Percentiles rank a stretch among this genome's conserved stretches.
Evolutionary conservation across 2,329 filamentous ascomycete genomes (phyloP).

Genomic region (Hypoxylon sp.): DNA sequence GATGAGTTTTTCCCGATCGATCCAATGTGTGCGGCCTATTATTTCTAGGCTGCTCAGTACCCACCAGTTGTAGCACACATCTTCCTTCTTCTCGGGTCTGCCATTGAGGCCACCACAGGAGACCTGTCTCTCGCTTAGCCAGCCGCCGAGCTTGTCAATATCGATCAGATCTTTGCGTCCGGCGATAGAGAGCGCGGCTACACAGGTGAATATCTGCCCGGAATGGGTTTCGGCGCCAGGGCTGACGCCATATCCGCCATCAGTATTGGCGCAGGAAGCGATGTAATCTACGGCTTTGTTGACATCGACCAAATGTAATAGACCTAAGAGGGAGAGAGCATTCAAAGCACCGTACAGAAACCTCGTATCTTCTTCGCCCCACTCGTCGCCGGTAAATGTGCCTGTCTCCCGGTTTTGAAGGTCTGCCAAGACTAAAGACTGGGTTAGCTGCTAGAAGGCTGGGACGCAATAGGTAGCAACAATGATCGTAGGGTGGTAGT

Average conservation of each 20-base stretch:
- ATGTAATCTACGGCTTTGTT: slow-evolving; percentile 85
- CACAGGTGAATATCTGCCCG: slow-evolving; percentile 95
- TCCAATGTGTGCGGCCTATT: slow-evolving; percentile 91
- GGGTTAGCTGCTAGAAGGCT: slow-evolving; percentile 21
- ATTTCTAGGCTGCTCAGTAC: slow-evolving; percentile 93
- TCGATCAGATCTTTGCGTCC: slow-evolving; percentile 86
- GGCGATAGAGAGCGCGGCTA: slow-evolving; percentile 88
- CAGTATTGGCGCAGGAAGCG: slow-evolving; percentile 88
- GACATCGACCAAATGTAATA: slow-evolving; percentile 82
- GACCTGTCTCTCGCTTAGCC: slow-evolving; percentile 94
- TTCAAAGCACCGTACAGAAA: slow-evolving; percentile 94
- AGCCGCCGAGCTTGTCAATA: slow-evolving; percentile 84
- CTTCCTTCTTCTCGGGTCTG: slow-evolving; percentile 93
- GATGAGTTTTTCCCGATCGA: slow-evolving; percentile 84
- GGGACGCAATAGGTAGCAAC: slow-evolving; percentile 39
- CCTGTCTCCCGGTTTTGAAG: slow-evolving; percentile 87
- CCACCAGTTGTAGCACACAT: slow-evolving; percentile 99
- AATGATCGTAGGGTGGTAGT: slow-evolving; percentile 38
- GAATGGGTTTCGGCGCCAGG: slow-evolving; percentile 95
- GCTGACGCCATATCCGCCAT: slow-evolving; percentile 91
- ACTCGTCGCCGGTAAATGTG: slow-evolving; percentile 93
- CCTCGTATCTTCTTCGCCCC: slow-evolving; percentile 95
- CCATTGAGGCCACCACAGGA: slow-evolving; percentile 92
- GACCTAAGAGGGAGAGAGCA: slow-evolving; percentile 85
- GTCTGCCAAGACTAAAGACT: slow-evolving; percentile 76